Conservation (phyloP, 2,329 filamentous ascomycete genomes). For the Xylariaceae sp. region DNA sequence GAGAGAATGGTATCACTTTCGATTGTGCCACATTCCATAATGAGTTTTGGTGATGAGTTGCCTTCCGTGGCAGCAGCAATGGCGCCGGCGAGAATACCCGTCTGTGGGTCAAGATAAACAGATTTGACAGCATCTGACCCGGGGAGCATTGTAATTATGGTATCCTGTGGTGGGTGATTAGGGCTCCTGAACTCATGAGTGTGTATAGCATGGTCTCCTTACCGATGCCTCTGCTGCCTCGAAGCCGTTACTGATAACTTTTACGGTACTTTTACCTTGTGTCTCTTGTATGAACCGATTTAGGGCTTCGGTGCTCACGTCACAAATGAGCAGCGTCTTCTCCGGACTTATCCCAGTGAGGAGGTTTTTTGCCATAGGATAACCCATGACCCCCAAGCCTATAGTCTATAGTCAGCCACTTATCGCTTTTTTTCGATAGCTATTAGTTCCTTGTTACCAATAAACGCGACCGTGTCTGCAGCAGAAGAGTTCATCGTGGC, state of each 20-base stretch:
- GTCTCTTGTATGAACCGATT: slow-evolving; percentile 42
- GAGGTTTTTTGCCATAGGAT: slow-evolving; percentile 41
- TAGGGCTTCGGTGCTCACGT: slow-evolving; percentile 42
- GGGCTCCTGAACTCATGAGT: background rate
- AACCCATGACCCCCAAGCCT: slow-evolving; percentile 42
- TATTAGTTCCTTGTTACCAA: slow-evolving; percentile 24
- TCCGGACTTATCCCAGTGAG: slow-evolving; percentile 27
- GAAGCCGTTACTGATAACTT: slow-evolving; percentile 40
- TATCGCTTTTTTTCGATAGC: background rate
- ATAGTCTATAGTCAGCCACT: background rate
- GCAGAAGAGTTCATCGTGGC: slow-evolving; percentile 21
- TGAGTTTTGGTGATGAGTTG: slow-evolving; percentile 23
- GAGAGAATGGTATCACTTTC: slow-evolving; percentile 44
- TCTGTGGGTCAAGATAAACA: slow-evolving; percentile 41
- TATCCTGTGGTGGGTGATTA: slow-evolving; percentile 27
- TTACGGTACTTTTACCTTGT: slow-evolving; percentile 38
- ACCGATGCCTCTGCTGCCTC: slow-evolving; percentile 43
- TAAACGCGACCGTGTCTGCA: slow-evolving; percentile 35
- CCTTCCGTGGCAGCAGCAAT: slow-evolving; percentile 13
- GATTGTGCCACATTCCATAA: slow-evolving; percentile 40
- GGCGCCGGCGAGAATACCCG: slow-evolving; percentile 39
- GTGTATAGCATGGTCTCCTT: slow-evolving; percentile 1
- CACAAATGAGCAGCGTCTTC: slow-evolving; percentile 37
- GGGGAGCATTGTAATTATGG: slow-evolving; percentile 46
- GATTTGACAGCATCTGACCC: slow-evolving; percentile 39